Conservation (phyloP, 1,284 basidiomycete genomes). For the Malassezia caprae region DNA sequence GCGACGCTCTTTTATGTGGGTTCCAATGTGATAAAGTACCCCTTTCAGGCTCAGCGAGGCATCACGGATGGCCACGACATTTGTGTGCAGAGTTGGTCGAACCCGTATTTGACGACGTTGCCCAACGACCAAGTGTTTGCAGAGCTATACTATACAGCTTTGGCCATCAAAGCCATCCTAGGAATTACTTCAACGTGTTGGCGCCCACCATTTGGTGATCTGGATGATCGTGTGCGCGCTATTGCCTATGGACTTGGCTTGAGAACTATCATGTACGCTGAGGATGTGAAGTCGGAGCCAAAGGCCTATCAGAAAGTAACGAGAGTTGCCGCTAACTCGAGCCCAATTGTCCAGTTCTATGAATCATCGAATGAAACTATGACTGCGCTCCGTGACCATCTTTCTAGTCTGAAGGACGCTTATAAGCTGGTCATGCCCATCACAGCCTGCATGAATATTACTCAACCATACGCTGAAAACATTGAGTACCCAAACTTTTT, state of each 20-base stretch:
- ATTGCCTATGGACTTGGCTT: constrained; percentile 53
- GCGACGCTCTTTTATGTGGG: constrained; percentile 29
- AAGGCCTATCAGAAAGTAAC: constrained; percentile 51
- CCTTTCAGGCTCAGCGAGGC: constrained; percentile 31
- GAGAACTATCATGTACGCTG: constrained; percentile 50
- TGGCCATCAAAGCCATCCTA: constrained; percentile 52
- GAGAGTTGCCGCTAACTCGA: constrained; percentile 33
- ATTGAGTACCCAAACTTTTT: constrained; percentile 46
- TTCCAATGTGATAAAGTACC: constrained; percentile 15
- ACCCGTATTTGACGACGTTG: constrained; percentile 53
- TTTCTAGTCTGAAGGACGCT: constrained; percentile 27
- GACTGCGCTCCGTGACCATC: constrained; percentile 29
- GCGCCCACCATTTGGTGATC: constrained; percentile 52
- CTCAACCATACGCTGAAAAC: constrained; percentile 50
- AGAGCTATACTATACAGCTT: constrained; percentile 54
- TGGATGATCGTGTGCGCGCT: constrained; percentile 54
- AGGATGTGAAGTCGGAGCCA: constrained; percentile 45
- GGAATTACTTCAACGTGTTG: constrained; percentile 53
- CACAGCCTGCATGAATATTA: constrained; percentile 40
- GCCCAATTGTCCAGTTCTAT: constrained; percentile 37
- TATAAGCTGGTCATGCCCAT: constrained; percentile 44
- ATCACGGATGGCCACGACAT: constrained; percentile 40
- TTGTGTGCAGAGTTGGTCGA: constrained; percentile 49
- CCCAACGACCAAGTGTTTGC: constrained; percentile 53
- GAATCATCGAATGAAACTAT: constrained; percentile 43